Evolutionary conservation across 495 filamentous ascomycete species (phyloP), one percentile per base, ranked within the genome.

Genomic region (Haplographium delicatum): DNA sequence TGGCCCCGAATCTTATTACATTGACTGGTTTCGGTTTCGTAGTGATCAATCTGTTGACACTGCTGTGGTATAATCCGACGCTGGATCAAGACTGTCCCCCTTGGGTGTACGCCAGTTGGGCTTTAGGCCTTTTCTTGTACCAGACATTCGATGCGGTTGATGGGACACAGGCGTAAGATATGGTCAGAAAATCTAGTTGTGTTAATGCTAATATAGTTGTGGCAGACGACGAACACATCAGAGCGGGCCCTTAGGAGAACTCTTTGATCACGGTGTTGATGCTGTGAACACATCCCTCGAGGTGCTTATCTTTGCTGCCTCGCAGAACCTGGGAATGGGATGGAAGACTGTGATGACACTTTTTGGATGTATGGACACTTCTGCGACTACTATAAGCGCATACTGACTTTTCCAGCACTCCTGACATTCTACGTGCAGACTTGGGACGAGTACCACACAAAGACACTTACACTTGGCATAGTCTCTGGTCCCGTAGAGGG

Each of bases 361-460:
- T 4, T 96, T 95, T 68, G 93, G 84, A 60, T 80, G 86, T 87
- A 72, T 49, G 82, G 63, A 5, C 20, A 5, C 11, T 1, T 52
- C 25, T 33, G 18, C 23, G 8, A 13, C 16, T 27, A 10, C 24
- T 39, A 28, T 40, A 24, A n/a, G 24, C n/a, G 18, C 16, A 4
- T 20, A 28, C 54, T 68, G 54, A 71, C 27, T 3, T 11, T 11
- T 11, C 24, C 54, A 88, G 84, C 85, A 1, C 79, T 85, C 27
- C 72, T 91, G 61, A 96, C 90, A 13, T 98, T 98, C 68, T 98
- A 98, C 65, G 83, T 98, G 19, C 93, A 96, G 65, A 98, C 93
- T 25, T 98, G 93, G 93, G 93, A 98, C 57, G 93, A 96, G 69
- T 97, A 96, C 68, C 94, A 96, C 70, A 98, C 93, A 30, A 88